phyloP scores from a whole-genome alignment of 2,329 filamentous ascomycete species.

The Lithohypha guttulata region DNA sequence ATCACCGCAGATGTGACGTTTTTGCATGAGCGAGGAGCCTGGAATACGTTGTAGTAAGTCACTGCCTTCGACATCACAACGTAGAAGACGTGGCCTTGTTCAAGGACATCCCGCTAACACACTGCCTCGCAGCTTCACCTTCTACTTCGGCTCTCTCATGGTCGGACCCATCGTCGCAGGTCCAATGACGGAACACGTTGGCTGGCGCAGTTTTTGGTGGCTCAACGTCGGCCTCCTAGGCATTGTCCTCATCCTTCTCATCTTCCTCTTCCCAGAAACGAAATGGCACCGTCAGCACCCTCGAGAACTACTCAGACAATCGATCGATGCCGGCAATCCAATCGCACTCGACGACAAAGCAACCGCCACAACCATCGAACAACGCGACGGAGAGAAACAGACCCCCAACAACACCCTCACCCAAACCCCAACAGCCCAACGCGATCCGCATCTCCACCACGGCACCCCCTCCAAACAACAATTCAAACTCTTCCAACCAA shows the following conservation, averaged over 20 bases:
- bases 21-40: conserved; percentile 53
- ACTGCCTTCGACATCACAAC: too few relatives aligned
- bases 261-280: conserved; percentile 55
- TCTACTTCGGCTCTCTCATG: conserved; percentile 54
- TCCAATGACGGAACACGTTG: conserved; percentile 47
- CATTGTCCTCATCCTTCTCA: conserved; percentile 39
- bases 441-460: conserved; percentile 45
- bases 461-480: conserved; percentile 46
- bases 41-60: conserved; percentile 38
- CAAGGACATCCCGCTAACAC: too few relatives aligned
- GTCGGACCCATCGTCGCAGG: conserved; percentile 49
- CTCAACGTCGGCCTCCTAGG: conserved; percentile 48
- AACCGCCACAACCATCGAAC: conserved; percentile 1
- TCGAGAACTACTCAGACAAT: conserved; percentile 14
- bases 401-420: conserved; percentile 13
- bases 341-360: conserved; percentile 1
- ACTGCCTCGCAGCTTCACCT: too few relatives aligned
- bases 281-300: conserved; percentile 43
- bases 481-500: conserved; percentile 44
- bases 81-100: too few relatives aligned
- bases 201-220: conserved; percentile 57
- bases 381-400: conserved; percentile 9
- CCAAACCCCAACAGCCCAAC: conserved; percentile 26
- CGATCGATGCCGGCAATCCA: conserved; percentile 1
- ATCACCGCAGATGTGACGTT: conserved; percentile 57